Percentiles rank a stretch among this genome's conserved stretches.
These are phyloP conservation scores for Streptanthus diversifolius DNA, from an alignment of 345 rosid genomes.

Conservation along the genomic window DNA sequence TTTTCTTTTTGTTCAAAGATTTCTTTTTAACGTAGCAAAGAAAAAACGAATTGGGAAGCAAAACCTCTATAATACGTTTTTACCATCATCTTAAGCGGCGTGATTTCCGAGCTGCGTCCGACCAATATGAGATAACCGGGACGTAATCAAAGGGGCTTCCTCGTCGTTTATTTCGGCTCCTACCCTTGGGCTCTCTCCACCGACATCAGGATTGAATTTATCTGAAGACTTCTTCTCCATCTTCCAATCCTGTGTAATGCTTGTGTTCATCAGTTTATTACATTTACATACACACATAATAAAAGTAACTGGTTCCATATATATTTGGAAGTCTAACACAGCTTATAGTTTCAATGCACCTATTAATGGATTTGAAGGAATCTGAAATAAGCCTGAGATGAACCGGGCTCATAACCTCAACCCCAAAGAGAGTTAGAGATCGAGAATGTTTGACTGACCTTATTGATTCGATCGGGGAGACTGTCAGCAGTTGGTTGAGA, in stretches of 20 bases:
- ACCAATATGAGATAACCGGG: slow-evolving; percentile 75
- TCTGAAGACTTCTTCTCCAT: slow-evolving; percentile 94
- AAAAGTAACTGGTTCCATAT: background rate
- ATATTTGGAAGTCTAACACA: too few relatives aligned
- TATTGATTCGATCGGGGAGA: slow-evolving; percentile 68
- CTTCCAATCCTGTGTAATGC: slow-evolving; percentile 69
- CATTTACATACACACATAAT: background rate
- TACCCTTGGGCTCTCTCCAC: slow-evolving; percentile 40
- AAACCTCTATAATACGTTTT: slow-evolving; percentile 9
- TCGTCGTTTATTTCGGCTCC: slow-evolving; percentile 54
- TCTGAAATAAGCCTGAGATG: slow-evolving; percentile 1
- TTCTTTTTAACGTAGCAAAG: background rate
- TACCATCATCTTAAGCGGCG: slow-evolving; percentile 5
- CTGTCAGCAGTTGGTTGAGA: slow-evolving; percentile 60
- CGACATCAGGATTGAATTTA: slow-evolving; percentile 48
- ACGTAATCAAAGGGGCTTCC: slow-evolving; percentile 76
- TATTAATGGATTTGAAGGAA: background rate
- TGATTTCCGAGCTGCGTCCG: slow-evolving; percentile 60
- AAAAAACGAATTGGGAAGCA: background rate
- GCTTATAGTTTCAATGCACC: background rate
- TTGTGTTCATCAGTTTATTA: slow-evolving; percentile 12
- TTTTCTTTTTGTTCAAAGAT: background rate
- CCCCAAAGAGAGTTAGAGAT: background rate
- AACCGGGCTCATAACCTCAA: background rate
- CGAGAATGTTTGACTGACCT: slow-evolving; percentile 50